phyloP scores from a whole-genome alignment of 1,139 yeast genomes.

The Scheffersomyces segobiensis region DNA sequence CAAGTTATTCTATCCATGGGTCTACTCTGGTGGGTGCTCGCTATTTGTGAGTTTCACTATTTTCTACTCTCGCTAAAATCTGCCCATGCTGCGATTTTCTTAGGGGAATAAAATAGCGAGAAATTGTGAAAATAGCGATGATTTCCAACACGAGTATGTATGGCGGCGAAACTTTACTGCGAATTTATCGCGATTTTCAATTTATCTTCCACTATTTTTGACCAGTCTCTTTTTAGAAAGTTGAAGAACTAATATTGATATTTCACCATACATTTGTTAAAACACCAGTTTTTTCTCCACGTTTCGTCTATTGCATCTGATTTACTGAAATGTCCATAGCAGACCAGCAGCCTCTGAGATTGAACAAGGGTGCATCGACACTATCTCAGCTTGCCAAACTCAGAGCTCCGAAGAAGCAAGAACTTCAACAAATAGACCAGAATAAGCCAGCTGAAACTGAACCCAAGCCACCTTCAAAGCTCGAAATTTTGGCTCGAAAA shows the following conservation, averaged over 20 bases:
- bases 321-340: not conserved
- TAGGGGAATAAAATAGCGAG: not conserved
- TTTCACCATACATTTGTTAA: not conserved
- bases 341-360: not conserved
- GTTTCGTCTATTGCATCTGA: not conserved
- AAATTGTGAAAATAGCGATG: not conserved
- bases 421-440: not conserved
- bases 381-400: constrained; percentile 15
- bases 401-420: constrained; percentile 7
- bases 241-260: not conserved
- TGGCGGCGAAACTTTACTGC: not conserved
- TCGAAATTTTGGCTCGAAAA: constrained; percentile 50
- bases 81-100: not conserved
- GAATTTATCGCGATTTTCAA: not conserved
- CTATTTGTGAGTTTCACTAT: not conserved
- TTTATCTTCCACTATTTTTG: not conserved
- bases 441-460: not conserved
- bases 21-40: constrained; percentile 1
- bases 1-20: constrained; percentile 4
- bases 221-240: not conserved
- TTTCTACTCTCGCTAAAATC: not conserved
- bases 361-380: constrained; percentile 7
- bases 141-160: not conserved
- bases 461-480: constrained; percentile 28
- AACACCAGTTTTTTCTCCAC: not conserved